Base-by-base conservation (phyloP, 805 yeast genomes). In the Jamesozyma lodderae region DNA sequence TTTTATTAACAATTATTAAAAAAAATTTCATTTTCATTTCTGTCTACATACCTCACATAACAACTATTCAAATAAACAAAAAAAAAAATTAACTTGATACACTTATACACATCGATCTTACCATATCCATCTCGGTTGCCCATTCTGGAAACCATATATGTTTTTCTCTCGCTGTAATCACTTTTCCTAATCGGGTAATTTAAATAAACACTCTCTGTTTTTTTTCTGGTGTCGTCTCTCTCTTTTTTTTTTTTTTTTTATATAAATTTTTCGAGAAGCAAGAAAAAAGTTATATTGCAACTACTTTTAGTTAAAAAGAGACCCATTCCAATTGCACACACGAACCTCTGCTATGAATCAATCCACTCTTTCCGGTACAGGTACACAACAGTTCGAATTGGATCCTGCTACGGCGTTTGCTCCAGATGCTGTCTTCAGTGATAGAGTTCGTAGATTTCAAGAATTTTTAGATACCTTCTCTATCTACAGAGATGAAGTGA, bases 401-500 rank as follows among this genome's bases (percentile, higher is more conserved):
- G 45, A 45, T 32, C 25, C 37, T 11, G 27, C 41, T 1, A 37
- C 28, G 16, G 41, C 46, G 4, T 46, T 51, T 30, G 57, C 59
- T 1, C 62, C 61, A 30, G 73, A 69, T 49, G 72, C 73, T 35
- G 58, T 66, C 14, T 81, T 79, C 55, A 78, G 80, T 39, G 96
- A 88, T 59, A 78, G 96, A 46, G 84, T 83, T 16, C 77, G 95
- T 54, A 70, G 80, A 48, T 90, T 90, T 64, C 87, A 82, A 48
- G 96, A 90, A 51, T 90, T 88, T 55, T 65, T 92, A 28, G 82
- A 77, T 47, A 69, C 77, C 18, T 72, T 72, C 40, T 71, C 81
- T 0, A 74, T 77, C 45, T 84, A 87, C 62, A 72, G 77, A 45
- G 81, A 75, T 37, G 73, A 72, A 36, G 81, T 92, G 46, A 75